Evolutionary conservation across 2,329 filamentous ascomycete genomes (phyloP).

Genomic region (Falciphora oryzae): DNA sequence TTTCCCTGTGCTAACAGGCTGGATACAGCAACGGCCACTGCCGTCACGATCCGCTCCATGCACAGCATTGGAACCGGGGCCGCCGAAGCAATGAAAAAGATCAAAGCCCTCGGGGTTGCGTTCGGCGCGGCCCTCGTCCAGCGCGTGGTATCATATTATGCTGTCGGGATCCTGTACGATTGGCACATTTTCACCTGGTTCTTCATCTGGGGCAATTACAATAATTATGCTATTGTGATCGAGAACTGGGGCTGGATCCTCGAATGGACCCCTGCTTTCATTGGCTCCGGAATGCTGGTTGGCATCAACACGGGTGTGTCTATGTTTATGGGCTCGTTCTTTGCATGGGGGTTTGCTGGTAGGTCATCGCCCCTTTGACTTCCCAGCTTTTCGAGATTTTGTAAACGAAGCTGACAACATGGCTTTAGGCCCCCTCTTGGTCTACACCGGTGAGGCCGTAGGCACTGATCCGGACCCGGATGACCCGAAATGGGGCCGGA

Average conservation of each 20-base stretch:
- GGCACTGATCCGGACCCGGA: slow-evolving; percentile 11
- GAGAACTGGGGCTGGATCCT: slow-evolving; percentile 59
- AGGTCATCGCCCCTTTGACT: no score
- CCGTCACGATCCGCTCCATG: slow-evolving; percentile 58
- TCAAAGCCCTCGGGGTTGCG: slow-evolving; percentile 47
- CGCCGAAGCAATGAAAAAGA: slow-evolving; percentile 47
- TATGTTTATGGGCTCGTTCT: slow-evolving; percentile 49
- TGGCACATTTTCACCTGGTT: slow-evolving; percentile 50
- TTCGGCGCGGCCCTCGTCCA: slow-evolving; percentile 46
- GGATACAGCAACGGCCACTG: slow-evolving; percentile 44
- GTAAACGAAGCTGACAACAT: no score
- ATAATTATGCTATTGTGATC: slow-evolving; percentile 41
- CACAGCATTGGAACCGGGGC: slow-evolving; percentile 50
- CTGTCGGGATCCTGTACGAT: slow-evolving; percentile 53
- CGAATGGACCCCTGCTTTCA: slow-evolving; percentile 55
- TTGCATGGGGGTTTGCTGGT: slow-evolving; percentile 42
- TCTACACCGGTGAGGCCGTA: slow-evolving; percentile 37
- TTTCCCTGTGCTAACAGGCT: no score
- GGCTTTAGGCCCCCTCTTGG: slow-evolving; percentile 37
- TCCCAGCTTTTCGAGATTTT: no score
- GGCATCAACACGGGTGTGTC: slow-evolving; percentile 50
- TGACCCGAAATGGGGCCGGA: not conserved
- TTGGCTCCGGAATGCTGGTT: slow-evolving; percentile 48
- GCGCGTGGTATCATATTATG: slow-evolving; percentile 53
- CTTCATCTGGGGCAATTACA: slow-evolving; percentile 49